Evolutionary conservation across 306 rosid species (phyloP).

Genomic region (Ammopiptanthus mongolicus): DNA sequence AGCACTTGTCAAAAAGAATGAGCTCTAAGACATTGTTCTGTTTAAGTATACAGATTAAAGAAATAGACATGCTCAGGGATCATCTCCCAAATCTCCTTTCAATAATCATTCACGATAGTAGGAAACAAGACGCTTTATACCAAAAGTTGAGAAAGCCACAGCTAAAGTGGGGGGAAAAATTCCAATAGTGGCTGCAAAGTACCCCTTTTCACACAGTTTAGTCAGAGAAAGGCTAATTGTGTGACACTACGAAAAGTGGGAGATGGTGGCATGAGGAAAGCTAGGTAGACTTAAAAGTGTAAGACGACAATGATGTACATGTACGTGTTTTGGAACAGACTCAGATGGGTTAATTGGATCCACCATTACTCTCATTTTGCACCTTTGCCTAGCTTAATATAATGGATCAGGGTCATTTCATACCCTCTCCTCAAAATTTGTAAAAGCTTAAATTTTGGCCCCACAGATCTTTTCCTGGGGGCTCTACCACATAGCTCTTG

Average conservation of each 20-base stretch:
- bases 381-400: constrained; percentile 21
- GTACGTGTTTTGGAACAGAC: constrained; percentile 41
- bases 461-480: constrained; percentile 33
- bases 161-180: constrained; percentile 11
- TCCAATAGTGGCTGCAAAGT: constrained; percentile 28
- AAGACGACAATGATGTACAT: constrained; percentile 53
- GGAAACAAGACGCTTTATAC: constrained; percentile 35
- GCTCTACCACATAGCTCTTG: constrained; percentile 22
- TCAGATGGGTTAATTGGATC: constrained; percentile 73
- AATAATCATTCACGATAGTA: constrained; percentile 43
- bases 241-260: constrained; percentile 32
- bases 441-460: constrained; percentile 32
- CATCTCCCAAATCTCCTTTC: constrained; percentile 32
- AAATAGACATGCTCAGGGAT: constrained; percentile 38
- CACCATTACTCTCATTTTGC: constrained; percentile 41
- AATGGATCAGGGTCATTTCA: constrained; percentile 19
- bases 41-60: constrained; percentile 14
- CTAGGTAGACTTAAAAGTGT: constrained; percentile 34
- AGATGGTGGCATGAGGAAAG: constrained; percentile 36
- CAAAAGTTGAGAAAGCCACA: constrained; percentile 45
- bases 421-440: constrained; percentile 28
- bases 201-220: constrained; percentile 20
- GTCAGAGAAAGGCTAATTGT: constrained; percentile 9
- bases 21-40: not conserved
- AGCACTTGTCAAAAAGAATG: not conserved